Evolutionary conservation across 2,329 filamentous ascomycete genomes (phyloP), one percentile per base, ranked within the genome.

Genomic region (Sodiomyces alkalinus): DNA sequence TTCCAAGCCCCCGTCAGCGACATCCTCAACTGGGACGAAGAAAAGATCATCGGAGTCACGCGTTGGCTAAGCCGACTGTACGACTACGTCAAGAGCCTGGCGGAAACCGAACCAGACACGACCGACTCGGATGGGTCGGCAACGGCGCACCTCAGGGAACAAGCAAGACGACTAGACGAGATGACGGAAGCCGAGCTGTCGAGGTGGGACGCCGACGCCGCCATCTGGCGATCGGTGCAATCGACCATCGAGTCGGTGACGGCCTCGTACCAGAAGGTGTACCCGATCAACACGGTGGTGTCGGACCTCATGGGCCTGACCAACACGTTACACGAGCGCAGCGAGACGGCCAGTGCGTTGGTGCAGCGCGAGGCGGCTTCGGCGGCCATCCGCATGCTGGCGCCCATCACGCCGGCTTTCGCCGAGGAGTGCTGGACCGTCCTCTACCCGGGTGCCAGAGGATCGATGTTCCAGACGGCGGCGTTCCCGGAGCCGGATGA

Each of bases 1-100:
- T 92, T 93, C 57, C 80, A 86, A 41, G 85, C 85, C 1, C 82
- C 85, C 0, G 79, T 92, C 10, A 73, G 64, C 22, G 83, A 92
- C 32, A 69, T 90, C 2, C 64, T 93, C 2, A 80, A 90, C 48
- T 93, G 85, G 83, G 82, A 92, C 30, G 80, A 82, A 44, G 58
- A 65, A 22, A 87, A 85, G 48, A 87, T 93, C 27, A 59, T 74
- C 1, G 85, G 85, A 3, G 68, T 92, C 12, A 78, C 80, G 27
- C 69, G 85, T 29, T 93, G 85, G 85, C 63, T 92, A 11, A 60
- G 63, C 4, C 67, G 79, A 13, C 47, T 92, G 11, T 57, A 74
- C 48, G 69, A 74, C 24, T 53, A 77, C 18, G 62, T 75, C 5
- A 35, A 35, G 5, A 39, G 38, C 10, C 39, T 56, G 21, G 26